Evolutionary conservation across 192 early-diverging fungal genomes (phyloP), one percentile per base, ranked within the genome.

Genomic region (Diversispora epigaea): DNA sequence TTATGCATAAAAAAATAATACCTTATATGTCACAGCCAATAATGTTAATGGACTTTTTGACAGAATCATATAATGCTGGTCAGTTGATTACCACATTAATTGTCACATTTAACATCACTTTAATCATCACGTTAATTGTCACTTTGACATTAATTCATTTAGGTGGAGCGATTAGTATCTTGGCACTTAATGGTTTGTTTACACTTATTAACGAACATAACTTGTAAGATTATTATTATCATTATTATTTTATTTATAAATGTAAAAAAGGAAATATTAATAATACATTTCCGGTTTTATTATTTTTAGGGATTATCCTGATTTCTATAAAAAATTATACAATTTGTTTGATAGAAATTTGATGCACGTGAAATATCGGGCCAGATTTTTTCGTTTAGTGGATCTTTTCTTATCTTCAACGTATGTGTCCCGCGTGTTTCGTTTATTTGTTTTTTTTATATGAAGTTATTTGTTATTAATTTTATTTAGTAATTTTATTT

Each of bases 291-390:
- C 61, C 45, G 6, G 6, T 57, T 45, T 10, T 22, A 22, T 80
- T 40, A n/a, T n/a, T n/a, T 49, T 7, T 76, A 93, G 92, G 25
- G 95, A 97, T 84, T 99, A 99, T 77, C 96, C 96, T n/a, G 92
- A 95, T 77, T 99, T 99, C 76, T 99, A 96, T 81, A 84, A 86
- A 52, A 96, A 97, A 80, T 90, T 99, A 25, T 99, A 99, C 76
- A 86, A 87, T 50, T 81, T 99, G 61, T 87, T 99, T 39, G 95
- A 99, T 77, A 87, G 89, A 65, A 89, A 96, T 75, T 70, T 99
- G 95, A 99, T 77, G 80, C 93, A 96, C 78, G 91, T 94, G 68
- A 97, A 96, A 85, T 98, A 97, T 85, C 89, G 94, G 19, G 91
- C 96, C 9, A 86, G 96, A 58, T 97, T 98, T 86, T 94, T 98